Conservation (phyloP, 768 basidiomycete species). For the Leccinum ochraceum region DNA sequence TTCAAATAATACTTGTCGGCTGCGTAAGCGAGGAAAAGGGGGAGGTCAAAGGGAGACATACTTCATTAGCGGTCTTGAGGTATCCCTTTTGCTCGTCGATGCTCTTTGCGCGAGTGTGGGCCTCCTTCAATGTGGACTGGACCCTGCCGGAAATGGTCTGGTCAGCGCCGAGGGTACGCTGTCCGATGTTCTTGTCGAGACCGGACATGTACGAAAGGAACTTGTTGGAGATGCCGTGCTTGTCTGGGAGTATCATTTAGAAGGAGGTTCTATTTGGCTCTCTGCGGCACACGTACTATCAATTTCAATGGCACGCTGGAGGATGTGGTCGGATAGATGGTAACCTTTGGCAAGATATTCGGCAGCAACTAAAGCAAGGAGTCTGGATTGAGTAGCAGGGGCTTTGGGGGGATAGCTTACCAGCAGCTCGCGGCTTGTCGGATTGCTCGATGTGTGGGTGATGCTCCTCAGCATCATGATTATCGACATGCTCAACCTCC, state of each 20-base stretch:
- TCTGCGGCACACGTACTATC: constrained; percentile 47
- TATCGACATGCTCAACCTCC: constrained; percentile 58
- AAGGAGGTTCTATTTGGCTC: neutral
- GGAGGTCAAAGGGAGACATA: constrained; percentile 29
- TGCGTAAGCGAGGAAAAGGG: constrained; percentile 2
- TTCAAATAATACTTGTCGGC: constrained; percentile 69
- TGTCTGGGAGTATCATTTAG: constrained; percentile 39
- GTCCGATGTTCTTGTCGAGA: constrained; percentile 71
- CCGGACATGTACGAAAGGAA: constrained; percentile 80
- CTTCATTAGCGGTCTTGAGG: constrained; percentile 67
- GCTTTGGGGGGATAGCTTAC: constrained; percentile 40
- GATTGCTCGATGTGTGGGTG: constrained; percentile 63
- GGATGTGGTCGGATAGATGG: constrained; percentile 70
- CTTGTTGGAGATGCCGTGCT: constrained; percentile 84
- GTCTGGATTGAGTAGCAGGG: constrained; percentile 1
- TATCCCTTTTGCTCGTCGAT: constrained; percentile 84
- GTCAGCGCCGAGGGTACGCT: constrained; percentile 73
- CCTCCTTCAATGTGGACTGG: constrained; percentile 61
- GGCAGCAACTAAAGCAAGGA: constrained; percentile 64
- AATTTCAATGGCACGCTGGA: constrained; percentile 80
- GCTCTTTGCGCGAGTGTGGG: constrained; percentile 66
- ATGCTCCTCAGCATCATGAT: constrained; percentile 43
- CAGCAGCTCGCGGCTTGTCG: constrained; percentile 90
- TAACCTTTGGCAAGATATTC: constrained; percentile 95
- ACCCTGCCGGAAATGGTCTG: constrained; percentile 79